Evolutionary conservation across 2,329 filamentous ascomycete genomes (phyloP), one percentile per base, ranked within the genome.

Genomic region (Neofusicoccum ribis): DNA sequence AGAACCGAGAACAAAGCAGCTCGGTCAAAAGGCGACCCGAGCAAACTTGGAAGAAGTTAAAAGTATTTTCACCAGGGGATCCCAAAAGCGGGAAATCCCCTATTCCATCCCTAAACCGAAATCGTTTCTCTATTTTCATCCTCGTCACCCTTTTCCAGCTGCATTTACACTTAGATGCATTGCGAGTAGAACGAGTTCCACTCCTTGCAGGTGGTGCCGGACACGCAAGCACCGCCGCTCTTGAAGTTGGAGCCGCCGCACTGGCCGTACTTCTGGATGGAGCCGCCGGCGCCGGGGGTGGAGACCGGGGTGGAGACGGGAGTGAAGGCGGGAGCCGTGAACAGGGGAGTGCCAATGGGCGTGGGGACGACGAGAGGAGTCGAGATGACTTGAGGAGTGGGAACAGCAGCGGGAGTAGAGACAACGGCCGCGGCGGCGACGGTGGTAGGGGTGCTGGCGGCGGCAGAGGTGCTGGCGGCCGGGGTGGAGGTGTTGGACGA

Each of bases 181-280:
- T 81, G 80, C 34, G 67, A 74, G 70, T 81, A 81, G 69, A 77
- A 81, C 1, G 70, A 68, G 70, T 81, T 81, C 43, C 61, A 67
- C 1, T 68, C 66, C 39, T 72, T 70, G 71, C 79, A 81, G 6
- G 69, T 69, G 20, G 64, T 66, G 11, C 78, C 79, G 37, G 69
- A 49, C 5, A 72, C 72, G 52, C 79, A 81, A 23, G 68, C 66
- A 1, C 72, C 76, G 2, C 74, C 50, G 20, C 79, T 79, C 8
- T 69, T 76, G 63, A 69, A 80, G 64, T 72, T 73, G n/a, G 68
- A 69, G 23, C 79, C 79, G 65, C 79, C 80, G 67, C 79, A 81
- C 69, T 80, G 78, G 3, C 76, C 75, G 68, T 76, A 80, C 43
- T 67, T 66, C 17, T 64, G 20, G 0, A 69, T 67, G 15, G 68